Evolutionary conservation across 2,329 filamentous ascomycete genomes (phyloP), one percentile per base, ranked within the genome.

Genomic region (Bertia moriformis): DNA sequence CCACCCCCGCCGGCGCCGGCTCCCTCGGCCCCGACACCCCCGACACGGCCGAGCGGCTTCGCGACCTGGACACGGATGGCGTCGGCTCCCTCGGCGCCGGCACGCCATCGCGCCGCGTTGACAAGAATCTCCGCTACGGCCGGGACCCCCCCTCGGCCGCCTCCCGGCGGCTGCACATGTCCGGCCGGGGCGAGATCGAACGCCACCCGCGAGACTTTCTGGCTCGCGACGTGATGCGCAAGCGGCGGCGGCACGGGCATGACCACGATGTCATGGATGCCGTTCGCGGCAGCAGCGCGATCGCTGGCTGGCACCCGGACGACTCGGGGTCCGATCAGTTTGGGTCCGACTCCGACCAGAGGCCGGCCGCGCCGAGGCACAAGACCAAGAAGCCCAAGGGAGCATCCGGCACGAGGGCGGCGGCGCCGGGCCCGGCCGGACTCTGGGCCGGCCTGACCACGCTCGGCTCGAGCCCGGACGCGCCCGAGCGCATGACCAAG

Each of bases 181-280:
- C 81, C 0, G 81, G 81, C 1, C 69, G 73, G 46, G 81, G 79
- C 35, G 78, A 83, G 47, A 71, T 84, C 38, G 58, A 66, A 2
- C 63, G 70, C 27, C 57, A 64, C 3, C 65, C 63, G 50, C 44
- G 57, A 48, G 52, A 49, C 46, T 48, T 51, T 45, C 48, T 55
- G 42, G 51, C 51, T 42, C 46, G 53, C 2, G 68, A 68, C 44
- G 62, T 62, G 44, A 62, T 68, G 47, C 66, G 67, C 49, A 77
- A 69, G 57, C 63, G 66, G 43, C 73, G 65, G 56, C 62, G 70
- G 12, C 62, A 65, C 43, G 63, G 65, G 14, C 57, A 60, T 20
- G 67, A 73, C 46, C 61, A 53, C 40, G 70, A 75, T 41, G 63
- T 74, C 19, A 62, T 68, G 43, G 60, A 12, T 61, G 63, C 27